Base-by-base conservation (phyloP, 2,329 filamentous ascomycete genomes). In the Arthrocladium fulminans region DNA sequence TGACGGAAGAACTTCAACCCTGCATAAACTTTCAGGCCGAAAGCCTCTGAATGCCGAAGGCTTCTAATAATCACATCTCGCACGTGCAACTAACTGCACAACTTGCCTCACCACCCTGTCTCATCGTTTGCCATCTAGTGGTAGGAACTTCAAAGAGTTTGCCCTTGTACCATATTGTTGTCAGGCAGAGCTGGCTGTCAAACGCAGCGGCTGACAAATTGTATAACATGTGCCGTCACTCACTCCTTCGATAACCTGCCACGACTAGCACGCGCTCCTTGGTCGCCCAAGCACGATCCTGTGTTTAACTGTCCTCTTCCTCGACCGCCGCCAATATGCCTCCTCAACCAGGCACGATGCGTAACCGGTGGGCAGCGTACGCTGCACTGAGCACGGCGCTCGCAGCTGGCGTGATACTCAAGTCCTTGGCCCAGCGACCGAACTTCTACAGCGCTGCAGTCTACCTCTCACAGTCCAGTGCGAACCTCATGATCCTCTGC, bases 391-490 rank as follows among this genome's bases (percentile, higher is more conserved):
- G 32, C 32, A 39, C 44, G 3, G 83, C 82, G 68, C 81, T 94
- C 64, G 90, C 90, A 60, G 84, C 80, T 56, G 80, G 81, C 60
- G 88, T 95, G 51, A 76, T 96, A 52, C 70, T 94, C 50, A 92
- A 89, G 63, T 90, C 92, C 53, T 90, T 97, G 68, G 85, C 92
- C 63, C 87, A 97, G 70, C 81, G 92, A 56, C 84, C 92, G 55
- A 98, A 98, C 70, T 98, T 97, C 75, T 98, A 98, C 72, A 94
- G 90, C 47, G 89, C 92, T 57, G 92, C 88, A 70, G 92, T 98
- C 42, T 95, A 97, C 69, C 80, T 98, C 44, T 87, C 89, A 34
- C 90, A 97, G 69, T 96, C 88, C 68, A 97, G 92, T 71, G 83
- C 94, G 60, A 97, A 90, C 64, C 73, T 97, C 46, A 86, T 97